A percentile compares a stretch with the other conserved stretches of the same genome.
These are phyloP conservation scores for Kluyveromyces starmeri DNA, from an alignment of 805 yeast genomes.

Conservation along the genomic window DNA sequence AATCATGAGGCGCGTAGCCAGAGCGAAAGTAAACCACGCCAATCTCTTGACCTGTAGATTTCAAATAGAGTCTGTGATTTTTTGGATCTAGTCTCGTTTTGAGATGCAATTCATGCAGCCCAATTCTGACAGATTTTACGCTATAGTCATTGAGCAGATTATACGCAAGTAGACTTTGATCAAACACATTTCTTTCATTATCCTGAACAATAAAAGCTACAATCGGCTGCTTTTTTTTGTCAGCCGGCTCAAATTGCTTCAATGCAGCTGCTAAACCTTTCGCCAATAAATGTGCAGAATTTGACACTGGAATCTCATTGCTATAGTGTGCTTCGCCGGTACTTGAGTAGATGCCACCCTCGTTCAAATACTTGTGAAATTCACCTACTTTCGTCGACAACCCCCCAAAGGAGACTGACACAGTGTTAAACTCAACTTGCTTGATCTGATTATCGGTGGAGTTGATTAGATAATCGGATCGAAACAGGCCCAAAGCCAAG, in stretches of 20 bases:
- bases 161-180: constrained; percentile 80
- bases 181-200: constrained; percentile 81
- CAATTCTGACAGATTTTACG: constrained; percentile 55
- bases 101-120: constrained; percentile 48
- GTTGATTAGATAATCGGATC: constrained; percentile 82
- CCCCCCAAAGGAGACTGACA: constrained; percentile 93
- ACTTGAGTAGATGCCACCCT: constrained; percentile 45
- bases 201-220: constrained; percentile 78
- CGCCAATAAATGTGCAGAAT: constrained; percentile 55
- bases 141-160: constrained; percentile 47
- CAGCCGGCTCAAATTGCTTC: constrained; percentile 35
- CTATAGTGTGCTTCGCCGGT: constrained; percentile 35
- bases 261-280: constrained; percentile 63
- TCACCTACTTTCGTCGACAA: constrained; percentile 71
- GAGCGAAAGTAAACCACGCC: constrained; percentile 86
- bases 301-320: constrained; percentile 51
- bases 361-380: constrained; percentile 60
- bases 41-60: constrained; percentile 55
- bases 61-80: constrained; percentile 42
- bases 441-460: constrained; percentile 44
- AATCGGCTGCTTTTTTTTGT: constrained; percentile 34
- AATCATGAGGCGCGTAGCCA: constrained; percentile 83
- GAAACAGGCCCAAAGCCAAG: constrained; percentile 70
- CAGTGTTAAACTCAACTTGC: constrained; percentile 94
- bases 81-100: constrained; percentile 34